phyloP scores from a whole-genome alignment of 73 alveolate genomes.

The Tetrahymena malaccensis region DNA sequence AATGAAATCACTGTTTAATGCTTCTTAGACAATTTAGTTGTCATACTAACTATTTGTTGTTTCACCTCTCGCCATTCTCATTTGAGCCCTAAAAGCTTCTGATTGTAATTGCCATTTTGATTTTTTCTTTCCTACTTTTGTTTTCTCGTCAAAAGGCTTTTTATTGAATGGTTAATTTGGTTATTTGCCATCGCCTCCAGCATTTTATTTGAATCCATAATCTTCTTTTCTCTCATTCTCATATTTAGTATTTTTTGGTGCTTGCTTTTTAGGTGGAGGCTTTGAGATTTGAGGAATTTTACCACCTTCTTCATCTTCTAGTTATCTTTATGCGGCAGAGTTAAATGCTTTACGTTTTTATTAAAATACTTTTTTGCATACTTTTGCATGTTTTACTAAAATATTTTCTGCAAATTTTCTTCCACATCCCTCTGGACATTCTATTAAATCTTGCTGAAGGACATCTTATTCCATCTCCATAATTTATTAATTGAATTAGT shows the following conservation, averaged over 20 bases:
- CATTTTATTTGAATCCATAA: not conserved
- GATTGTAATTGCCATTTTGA: conserved; percentile 45
- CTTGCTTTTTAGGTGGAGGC: not conserved
- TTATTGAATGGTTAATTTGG: not conserved
- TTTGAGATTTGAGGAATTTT: not conserved
- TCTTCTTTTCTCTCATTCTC: not conserved
- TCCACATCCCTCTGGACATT: conserved; percentile 48
- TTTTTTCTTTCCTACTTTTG: not conserved
- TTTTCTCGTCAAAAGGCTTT: not conserved
- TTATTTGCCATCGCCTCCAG: not conserved
- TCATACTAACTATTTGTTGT: not conserved
- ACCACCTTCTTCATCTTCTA: not conserved
- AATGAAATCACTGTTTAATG: not conserved
- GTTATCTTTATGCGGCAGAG: not conserved
- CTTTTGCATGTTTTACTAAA: conserved; percentile 66
- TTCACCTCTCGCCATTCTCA: conserved; percentile 46
- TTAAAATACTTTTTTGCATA: conserved; percentile 50
- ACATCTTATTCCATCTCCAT: not conserved
- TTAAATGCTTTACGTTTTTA: conserved; percentile 20
- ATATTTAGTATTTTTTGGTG: not conserved
- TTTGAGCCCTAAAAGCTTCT: conserved; percentile 47
- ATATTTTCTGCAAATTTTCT: conserved; percentile 67
- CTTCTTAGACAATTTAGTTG: not conserved
- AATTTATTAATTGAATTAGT: not conserved
- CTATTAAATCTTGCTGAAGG: not conserved